Evolutionary conservation across 495 filamentous ascomycete species (phyloP).

Genomic region (Penicillium cataractarum): DNA sequence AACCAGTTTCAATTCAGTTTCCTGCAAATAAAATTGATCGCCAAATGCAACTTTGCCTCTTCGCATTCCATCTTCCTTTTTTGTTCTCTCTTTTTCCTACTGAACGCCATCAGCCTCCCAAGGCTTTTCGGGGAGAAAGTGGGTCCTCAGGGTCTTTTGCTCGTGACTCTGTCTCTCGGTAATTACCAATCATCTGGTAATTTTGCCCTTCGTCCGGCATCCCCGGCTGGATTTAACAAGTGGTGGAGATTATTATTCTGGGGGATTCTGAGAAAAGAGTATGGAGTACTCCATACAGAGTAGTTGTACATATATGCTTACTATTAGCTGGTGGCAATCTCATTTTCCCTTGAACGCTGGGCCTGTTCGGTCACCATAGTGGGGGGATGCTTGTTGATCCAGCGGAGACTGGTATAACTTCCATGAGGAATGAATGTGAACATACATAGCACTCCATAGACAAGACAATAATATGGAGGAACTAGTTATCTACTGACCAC

Average conservation of each 20-base stretch:
- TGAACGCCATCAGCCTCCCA: neutral
- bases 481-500: neutral
- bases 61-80: neutral
- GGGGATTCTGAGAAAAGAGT: neutral
- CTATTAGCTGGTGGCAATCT: neutral
- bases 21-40: too few species aligned
- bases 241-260: neutral
- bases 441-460: neutral
- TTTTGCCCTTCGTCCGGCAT: slow-evolving; percentile 1
- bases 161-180: neutral
- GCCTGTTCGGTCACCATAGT: neutral
- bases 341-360: neutral
- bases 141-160: slow-evolving; percentile 4
- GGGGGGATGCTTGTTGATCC: slow-evolving; percentile 1
- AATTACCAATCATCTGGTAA: neutral
- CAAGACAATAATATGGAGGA: neutral
- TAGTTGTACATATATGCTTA: neutral
- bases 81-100: neutral
- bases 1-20: too few species aligned
- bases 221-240: neutral
- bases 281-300: neutral
- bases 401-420: neutral
- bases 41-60: neutral
- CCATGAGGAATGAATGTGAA: neutral
- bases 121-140: slow-evolving; percentile 2